phyloP scores from a whole-genome alignment of 1,284 basidiomycete genomes.

The Puccinia triticina region DNA sequence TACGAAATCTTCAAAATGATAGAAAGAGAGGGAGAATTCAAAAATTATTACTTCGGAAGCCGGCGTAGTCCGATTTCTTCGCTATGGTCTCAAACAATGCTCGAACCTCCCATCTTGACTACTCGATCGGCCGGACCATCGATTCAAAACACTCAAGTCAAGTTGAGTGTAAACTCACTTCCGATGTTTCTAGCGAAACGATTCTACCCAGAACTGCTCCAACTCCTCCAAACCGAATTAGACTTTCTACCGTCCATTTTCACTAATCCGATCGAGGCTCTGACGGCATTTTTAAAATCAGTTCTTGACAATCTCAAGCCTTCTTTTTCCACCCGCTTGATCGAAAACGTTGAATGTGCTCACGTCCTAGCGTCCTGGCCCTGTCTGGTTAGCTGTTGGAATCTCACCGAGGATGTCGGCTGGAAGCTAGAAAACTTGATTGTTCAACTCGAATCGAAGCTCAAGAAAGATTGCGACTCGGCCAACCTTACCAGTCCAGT shows the following conservation, averaged over 20 bases:
- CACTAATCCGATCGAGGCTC: constrained; percentile 72
- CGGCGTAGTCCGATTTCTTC: constrained; percentile 69
- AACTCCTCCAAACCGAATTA: constrained; percentile 72
- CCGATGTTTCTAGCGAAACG: constrained; percentile 69
- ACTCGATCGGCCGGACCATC: neutral
- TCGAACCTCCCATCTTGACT: constrained; percentile 54
- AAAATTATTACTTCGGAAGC: constrained; percentile 87
- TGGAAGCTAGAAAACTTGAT: constrained; percentile 55
- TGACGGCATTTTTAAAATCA: constrained; percentile 78
- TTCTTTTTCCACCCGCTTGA: constrained; percentile 74
- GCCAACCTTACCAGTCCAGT: constrained; percentile 70
- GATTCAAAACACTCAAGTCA: constrained; percentile 30
- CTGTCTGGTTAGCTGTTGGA: constrained; percentile 45
- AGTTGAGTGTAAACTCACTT: constrained; percentile 61
- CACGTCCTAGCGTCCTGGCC: constrained; percentile 60
- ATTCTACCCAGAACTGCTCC: constrained; percentile 73
- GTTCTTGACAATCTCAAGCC: constrained; percentile 76
- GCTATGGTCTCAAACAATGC: constrained; percentile 67
- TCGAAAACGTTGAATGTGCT: constrained; percentile 68
- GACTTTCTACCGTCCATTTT: constrained; percentile 77
- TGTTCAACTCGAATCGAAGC: constrained; percentile 57
- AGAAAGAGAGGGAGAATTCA: constrained; percentile 83
- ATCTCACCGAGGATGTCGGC: constrained; percentile 31
- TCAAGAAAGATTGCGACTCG: constrained; percentile 57
- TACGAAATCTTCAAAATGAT: constrained; percentile 85